A percentile compares a stretch with the other conserved stretches of the same genome.
These are phyloP conservation scores for Ogataea methylovora DNA, from an alignment of 805 yeast species.

Conservation along the genomic window DNA sequence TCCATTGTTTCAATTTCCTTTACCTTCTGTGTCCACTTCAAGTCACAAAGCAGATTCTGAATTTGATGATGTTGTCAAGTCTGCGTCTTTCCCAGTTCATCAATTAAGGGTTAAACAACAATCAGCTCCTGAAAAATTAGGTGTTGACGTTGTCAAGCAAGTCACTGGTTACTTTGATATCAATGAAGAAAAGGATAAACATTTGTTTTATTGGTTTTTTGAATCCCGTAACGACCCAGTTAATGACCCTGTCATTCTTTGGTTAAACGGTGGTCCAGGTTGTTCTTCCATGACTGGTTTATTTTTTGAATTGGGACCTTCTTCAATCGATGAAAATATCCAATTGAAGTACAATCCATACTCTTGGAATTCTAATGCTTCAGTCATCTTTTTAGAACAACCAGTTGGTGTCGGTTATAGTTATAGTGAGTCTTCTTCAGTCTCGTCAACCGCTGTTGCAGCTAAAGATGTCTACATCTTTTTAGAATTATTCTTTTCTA, in stretches of 20 bases:
- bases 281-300: slow-evolving; percentile 85
- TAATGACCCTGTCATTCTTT: slow-evolving; percentile 76
- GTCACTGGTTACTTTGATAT: slow-evolving; percentile 82
- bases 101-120: slow-evolving; percentile 15
- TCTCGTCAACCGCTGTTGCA: slow-evolving; percentile 71
- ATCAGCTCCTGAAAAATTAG: slow-evolving; percentile 49
- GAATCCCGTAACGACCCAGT: slow-evolving; percentile 86
- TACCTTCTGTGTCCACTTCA: background rate
- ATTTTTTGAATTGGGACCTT: slow-evolving; percentile 82
- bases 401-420: slow-evolving; percentile 84
- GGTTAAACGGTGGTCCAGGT: slow-evolving; percentile 96
- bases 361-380: slow-evolving; percentile 82
- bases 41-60: slow-evolving; percentile 1
- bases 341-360: slow-evolving; percentile 65
- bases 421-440: slow-evolving; percentile 36
- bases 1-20: background rate
- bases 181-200: slow-evolving; percentile 69
- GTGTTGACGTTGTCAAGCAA: slow-evolving; percentile 77
- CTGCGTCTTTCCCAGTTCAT: slow-evolving; percentile 12
- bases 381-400: slow-evolving; percentile 81
- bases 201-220: slow-evolving; percentile 75
- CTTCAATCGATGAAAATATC: slow-evolving; percentile 53
- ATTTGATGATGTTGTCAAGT: slow-evolving; percentile 4
- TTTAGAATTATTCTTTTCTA: slow-evolving; percentile 69
- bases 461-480: slow-evolving; percentile 78